These are phyloP conservation scores for Fusarium brachygibbosum DNA, from an alignment of 2,329 filamentous ascomycete species.

Conservation along the genomic window DNA sequence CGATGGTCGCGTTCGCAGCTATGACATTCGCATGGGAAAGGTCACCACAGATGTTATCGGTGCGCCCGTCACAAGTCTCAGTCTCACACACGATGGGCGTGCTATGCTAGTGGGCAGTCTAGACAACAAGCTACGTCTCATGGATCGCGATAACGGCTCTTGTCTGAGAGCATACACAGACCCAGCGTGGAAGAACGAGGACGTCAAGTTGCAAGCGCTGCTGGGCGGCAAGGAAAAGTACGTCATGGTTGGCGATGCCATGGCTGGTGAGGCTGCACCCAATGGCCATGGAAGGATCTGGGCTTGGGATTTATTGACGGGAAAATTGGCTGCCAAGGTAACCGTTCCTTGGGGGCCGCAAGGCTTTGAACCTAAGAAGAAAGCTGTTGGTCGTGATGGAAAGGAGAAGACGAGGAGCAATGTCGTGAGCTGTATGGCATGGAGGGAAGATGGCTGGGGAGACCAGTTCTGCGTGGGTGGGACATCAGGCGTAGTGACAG, in stretches of 20 bases:
- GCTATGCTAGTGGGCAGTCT: slow-evolving; percentile 80
- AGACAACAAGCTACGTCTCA: slow-evolving; percentile 81
- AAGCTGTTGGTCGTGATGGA: slow-evolving; percentile 69
- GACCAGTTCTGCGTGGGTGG: slow-evolving; percentile 75
- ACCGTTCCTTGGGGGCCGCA: slow-evolving; percentile 68
- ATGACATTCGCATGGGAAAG: slow-evolving; percentile 84
- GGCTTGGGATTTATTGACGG: slow-evolving; percentile 88
- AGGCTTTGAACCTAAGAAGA: slow-evolving; percentile 64
- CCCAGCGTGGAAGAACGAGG: slow-evolving; percentile 71
- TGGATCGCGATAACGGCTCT: slow-evolving; percentile 82
- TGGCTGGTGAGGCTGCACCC: slow-evolving; percentile 50
- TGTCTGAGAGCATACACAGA: slow-evolving; percentile 79
- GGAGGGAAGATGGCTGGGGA: slow-evolving; percentile 72
- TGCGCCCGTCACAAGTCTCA: slow-evolving; percentile 80
- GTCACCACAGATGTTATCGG: slow-evolving; percentile 79
- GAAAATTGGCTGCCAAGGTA: slow-evolving; percentile 74
- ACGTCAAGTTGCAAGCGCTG: slow-evolving; percentile 80
- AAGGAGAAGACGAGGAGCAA: slow-evolving; percentile 71
- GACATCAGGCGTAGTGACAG: slow-evolving; percentile 75
- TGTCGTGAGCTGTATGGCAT: slow-evolving; percentile 72
- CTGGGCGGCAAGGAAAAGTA: slow-evolving; percentile 82
- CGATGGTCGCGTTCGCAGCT: slow-evolving; percentile 83
- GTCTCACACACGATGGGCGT: slow-evolving; percentile 77
- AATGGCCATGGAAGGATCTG: slow-evolving; percentile 72
- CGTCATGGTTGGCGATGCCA: slow-evolving; percentile 85